phyloP scores from a whole-genome alignment of 2,329 filamentous ascomycete species.

The Clonostachys chloroleuca region DNA sequence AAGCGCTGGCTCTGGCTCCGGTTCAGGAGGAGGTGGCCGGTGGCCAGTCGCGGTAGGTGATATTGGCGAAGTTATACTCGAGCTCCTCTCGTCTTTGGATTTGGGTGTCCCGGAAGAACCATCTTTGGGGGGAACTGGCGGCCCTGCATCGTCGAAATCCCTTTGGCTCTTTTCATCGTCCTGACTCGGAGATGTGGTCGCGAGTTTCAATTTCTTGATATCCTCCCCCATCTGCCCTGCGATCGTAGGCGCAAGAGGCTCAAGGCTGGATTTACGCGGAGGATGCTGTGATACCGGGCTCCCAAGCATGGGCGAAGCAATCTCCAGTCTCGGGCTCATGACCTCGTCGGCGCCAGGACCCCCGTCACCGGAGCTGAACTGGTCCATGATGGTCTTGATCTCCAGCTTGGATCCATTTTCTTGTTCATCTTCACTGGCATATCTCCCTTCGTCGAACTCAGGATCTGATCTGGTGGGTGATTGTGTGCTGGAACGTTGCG shows the following conservation, averaged over 20 bases:
- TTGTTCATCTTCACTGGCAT: slow-evolving; percentile 56
- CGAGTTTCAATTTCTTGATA: slow-evolving; percentile 34
- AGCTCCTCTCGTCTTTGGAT: slow-evolving; percentile 27
- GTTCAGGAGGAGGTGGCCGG: slow-evolving; percentile 66
- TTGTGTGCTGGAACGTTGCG: slow-evolving; percentile 32
- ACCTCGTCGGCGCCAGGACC: slow-evolving; percentile 76
- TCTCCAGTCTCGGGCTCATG: slow-evolving; percentile 84
- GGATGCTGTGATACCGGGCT: slow-evolving; percentile 65
- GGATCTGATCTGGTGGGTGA: slow-evolving; percentile 49
- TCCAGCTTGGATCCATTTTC: slow-evolving; percentile 68
- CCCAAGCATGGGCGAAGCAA: slow-evolving; percentile 74
- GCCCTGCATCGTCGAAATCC: slow-evolving; percentile 39
- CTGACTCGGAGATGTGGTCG: slow-evolving; percentile 29
- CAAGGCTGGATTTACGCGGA: slow-evolving; percentile 81
- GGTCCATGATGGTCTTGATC: slow-evolving; percentile 96
- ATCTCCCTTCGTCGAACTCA: slow-evolving; percentile 52
- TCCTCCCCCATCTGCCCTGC: slow-evolving; percentile 41
- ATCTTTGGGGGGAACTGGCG: slow-evolving; percentile 59
- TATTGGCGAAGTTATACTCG: slow-evolving; percentile 25
- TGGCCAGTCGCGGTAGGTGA: slow-evolving; percentile 48
- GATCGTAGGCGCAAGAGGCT: slow-evolving; percentile 57
- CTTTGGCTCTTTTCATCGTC: slow-evolving; percentile 27
- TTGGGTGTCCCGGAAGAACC: slow-evolving; percentile 23
- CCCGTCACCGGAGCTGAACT: slow-evolving; percentile 75
- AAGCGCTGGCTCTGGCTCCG: slow-evolving; percentile 74